phyloP scores from a whole-genome alignment of 176 grass and related monocot genomes.

The Oryza glaberrima region DNA sequence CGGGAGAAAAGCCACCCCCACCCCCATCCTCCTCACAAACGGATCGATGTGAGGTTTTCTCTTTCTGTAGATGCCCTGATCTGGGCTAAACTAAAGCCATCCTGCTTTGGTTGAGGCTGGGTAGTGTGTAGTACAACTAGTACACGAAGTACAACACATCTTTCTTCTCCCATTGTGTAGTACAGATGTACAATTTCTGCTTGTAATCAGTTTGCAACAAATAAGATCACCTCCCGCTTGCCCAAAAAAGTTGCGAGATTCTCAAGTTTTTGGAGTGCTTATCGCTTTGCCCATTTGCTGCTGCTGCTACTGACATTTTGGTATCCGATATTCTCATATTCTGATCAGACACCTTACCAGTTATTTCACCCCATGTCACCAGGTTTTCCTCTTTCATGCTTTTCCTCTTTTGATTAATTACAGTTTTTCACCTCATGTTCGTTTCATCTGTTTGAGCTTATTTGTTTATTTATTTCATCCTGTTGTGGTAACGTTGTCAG shows the following conservation, averaged over 20 bases:
- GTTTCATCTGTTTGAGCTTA: neutral
- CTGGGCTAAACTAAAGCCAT: neutral
- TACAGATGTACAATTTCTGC: conserved; percentile 39
- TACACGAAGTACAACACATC: conserved; percentile 47
- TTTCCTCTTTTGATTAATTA: neutral
- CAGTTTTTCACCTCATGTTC: neutral
- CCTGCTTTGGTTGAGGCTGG: neutral
- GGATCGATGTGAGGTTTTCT: neutral
- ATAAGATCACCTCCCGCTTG: neutral
- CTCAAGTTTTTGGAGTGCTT: neutral
- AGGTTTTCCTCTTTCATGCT: neutral
- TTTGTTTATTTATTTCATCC: neutral
- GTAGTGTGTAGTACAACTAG: conserved; percentile 50
- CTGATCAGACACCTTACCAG: neutral
- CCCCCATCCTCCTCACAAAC: neutral
- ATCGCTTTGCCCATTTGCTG: neutral
- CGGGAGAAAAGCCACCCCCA: neutral
- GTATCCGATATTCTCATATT: neutral
- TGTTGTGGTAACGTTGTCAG: neutral
- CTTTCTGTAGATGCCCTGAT: conserved; percentile 8
- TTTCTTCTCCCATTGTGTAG: conserved; percentile 15
- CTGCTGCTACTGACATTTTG: neutral
- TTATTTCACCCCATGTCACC: too few relatives aligned
- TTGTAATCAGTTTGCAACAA: conserved; percentile 10
- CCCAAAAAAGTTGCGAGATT: neutral